Evolutionary conservation across 2,329 filamentous ascomycete genomes (phyloP).

Genomic region (Lecanicillium sp.): DNA sequence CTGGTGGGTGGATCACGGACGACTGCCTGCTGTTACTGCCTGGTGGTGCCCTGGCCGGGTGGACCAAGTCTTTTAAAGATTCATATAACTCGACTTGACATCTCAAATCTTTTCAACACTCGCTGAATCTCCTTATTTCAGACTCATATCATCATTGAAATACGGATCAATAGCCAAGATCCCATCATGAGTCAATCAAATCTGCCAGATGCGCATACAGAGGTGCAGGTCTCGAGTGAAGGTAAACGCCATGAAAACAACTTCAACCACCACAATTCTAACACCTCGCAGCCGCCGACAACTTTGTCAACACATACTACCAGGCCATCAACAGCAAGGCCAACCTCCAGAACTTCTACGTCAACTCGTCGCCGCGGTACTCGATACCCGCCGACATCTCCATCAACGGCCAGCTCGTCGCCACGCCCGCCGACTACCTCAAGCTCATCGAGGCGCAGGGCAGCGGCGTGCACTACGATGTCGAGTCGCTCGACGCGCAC

Average conservation of each 20-base stretch:
- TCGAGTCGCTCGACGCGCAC: conserved; percentile 71
- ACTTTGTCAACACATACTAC: conserved; percentile 72
- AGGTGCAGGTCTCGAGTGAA: conserved; percentile 42
- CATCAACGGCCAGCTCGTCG: conserved; percentile 68
- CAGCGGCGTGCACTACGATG: conserved; percentile 57
- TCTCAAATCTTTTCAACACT: background rate
- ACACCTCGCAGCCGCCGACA: conserved; percentile 53
- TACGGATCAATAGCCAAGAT: background rate
- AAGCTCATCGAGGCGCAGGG: conserved; percentile 61
- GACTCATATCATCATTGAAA: no score
- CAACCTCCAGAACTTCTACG: conserved; percentile 64
- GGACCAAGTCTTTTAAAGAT: background rate
- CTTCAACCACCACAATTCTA: background rate
- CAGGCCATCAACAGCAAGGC: conserved; percentile 60
- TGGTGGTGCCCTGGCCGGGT: background rate
- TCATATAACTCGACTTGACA: background rate
- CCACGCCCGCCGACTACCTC: conserved; percentile 59
- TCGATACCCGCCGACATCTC: conserved; percentile 60
- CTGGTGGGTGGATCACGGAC: background rate
- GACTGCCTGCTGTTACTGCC: conserved; percentile 4
- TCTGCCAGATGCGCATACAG: conserved; percentile 34
- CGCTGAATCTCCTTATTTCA: no score
- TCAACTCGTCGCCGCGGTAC: conserved; percentile 50
- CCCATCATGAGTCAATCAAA: conserved; percentile 24
- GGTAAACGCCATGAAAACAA: conserved; percentile 27